Percentiles rank a stretch among this genome's conserved stretches.
Evolutionary conservation across 2,329 filamentous ascomycete genomes (phyloP).

Genomic region (Trichophyton schoenleinii): DNA sequence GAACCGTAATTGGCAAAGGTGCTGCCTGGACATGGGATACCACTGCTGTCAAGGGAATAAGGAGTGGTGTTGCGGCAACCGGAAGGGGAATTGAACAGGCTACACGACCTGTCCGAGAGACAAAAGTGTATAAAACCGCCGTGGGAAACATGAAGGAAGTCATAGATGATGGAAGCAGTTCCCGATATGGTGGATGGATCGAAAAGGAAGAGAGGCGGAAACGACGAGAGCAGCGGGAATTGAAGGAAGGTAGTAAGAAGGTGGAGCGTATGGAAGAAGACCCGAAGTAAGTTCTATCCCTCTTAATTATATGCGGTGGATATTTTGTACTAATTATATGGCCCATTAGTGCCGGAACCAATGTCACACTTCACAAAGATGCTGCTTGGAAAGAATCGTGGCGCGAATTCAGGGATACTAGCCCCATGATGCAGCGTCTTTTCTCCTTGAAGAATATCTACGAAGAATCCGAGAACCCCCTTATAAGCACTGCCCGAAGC

Average conservation of each 20-base stretch:
- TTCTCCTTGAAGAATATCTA: conserved; percentile 80
- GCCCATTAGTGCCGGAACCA: conserved; percentile 66
- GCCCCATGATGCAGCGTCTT: conserved; percentile 73
- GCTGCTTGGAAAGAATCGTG: conserved; percentile 97
- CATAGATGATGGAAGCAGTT: conserved; percentile 93
- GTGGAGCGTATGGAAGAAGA: conserved; percentile 63
- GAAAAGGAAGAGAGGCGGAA: conserved; percentile 89
- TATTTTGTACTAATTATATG: conserved; percentile 21
- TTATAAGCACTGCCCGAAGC: conserved; percentile 82
- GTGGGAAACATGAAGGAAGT: conserved; percentile 69
- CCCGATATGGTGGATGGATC: conserved; percentile 88
- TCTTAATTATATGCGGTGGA: conserved; percentile 14
- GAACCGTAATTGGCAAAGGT: conserved; percentile 74
- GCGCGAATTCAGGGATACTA: conserved; percentile 85
- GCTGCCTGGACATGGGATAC: conserved; percentile 98
- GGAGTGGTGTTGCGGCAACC: conserved; percentile 73
- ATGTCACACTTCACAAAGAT: conserved; percentile 91
- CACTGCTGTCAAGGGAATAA: conserved; percentile 75
- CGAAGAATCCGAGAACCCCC: conserved; percentile 92
- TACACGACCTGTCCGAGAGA: conserved; percentile 87
- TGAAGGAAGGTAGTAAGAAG: conserved; percentile 37
- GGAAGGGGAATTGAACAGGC: conserved; percentile 82
- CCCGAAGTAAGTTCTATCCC: conserved; percentile 54
- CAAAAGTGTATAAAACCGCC: conserved; percentile 71
- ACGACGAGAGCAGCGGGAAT: conserved; percentile 57